These are phyloP conservation scores for Hypoxylon sp. DNA, from an alignment of 2,329 filamentous ascomycete species.

Conservation along the genomic window DNA sequence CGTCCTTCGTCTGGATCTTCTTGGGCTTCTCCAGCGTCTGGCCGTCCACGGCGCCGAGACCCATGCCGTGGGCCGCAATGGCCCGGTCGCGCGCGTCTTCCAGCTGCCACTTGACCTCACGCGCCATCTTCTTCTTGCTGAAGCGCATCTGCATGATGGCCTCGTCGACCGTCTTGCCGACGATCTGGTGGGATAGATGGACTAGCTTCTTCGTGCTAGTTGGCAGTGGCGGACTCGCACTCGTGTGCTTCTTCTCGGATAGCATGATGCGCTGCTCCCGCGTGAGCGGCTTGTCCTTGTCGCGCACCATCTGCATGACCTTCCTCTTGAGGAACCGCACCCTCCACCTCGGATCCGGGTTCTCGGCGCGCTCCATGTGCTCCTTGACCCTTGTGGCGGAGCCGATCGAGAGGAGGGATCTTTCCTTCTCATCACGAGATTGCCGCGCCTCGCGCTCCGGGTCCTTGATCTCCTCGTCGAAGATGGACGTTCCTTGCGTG, in stretches of 20 bases:
- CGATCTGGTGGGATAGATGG: constrained; percentile 87
- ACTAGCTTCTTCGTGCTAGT: constrained; percentile 94
- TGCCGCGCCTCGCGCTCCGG: constrained; percentile 41
- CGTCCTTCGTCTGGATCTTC: constrained; percentile 80
- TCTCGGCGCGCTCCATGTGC: constrained; percentile 74
- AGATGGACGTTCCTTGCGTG: constrained; percentile 70
- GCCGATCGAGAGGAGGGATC: not conserved
- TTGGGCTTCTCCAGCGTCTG: constrained; percentile 60
- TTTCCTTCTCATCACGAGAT: not conserved
- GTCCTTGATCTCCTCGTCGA: constrained; percentile 70
- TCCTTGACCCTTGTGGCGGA: constrained; percentile 61
- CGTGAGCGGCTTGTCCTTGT: constrained; percentile 71
- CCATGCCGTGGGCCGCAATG: constrained; percentile 87
- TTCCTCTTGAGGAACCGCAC: constrained; percentile 86
- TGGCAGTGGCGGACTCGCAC: constrained; percentile 80
- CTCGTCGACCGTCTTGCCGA: constrained; percentile 93
- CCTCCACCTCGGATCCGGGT: constrained; percentile 81
- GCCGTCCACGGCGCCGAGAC: constrained; percentile 68
- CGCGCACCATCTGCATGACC: constrained; percentile 81
- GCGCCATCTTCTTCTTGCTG: constrained; percentile 91
- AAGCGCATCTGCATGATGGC: constrained; percentile 96
- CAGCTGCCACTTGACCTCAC: constrained; percentile 83
- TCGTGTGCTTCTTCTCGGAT: constrained; percentile 67
- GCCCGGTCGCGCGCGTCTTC: constrained; percentile 86
- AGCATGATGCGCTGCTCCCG: constrained; percentile 77